Evolutionary conservation across 2,329 filamentous ascomycete species (phyloP).

Genomic region (Grosmannia serpens): DNA sequence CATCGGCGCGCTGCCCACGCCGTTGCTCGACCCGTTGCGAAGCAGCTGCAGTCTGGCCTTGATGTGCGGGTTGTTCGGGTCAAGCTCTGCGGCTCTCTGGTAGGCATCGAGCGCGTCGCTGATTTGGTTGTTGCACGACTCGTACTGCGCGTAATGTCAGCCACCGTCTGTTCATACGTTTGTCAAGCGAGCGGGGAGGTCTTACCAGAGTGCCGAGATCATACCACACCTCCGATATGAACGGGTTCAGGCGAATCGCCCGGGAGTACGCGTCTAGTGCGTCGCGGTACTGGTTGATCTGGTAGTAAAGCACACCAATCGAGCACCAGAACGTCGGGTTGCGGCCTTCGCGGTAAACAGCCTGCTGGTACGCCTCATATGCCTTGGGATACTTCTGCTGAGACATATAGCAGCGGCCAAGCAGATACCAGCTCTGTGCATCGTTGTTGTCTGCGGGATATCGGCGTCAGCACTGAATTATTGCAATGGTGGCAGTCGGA

Average conservation of each 20-base stretch:
- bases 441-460: conserved; percentile 65
- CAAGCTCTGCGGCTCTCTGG: conserved; percentile 84
- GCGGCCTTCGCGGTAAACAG: conserved; percentile 91
- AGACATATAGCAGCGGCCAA: conserved; percentile 98
- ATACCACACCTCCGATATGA: conserved; percentile 99
- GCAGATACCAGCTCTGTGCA: conserved; percentile 96
- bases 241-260: conserved; percentile 90
- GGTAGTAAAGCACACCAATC: conserved; percentile 96
- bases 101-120: conserved; percentile 94
- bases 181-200: neutral
- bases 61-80: conserved; percentile 88
- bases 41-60: conserved; percentile 87
- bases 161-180: neutral
- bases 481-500: conserved; percentile 6
- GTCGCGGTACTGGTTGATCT: conserved; percentile 98
- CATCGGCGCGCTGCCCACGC: conserved; percentile 65
- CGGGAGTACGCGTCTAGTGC: conserved; percentile 95
- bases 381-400: conserved; percentile 98
- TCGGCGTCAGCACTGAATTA: too few relatives aligned
- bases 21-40: conserved; percentile 65
- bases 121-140: conserved; percentile 98
- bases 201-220: conserved; percentile 88
- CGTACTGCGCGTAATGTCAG: conserved; percentile 49
- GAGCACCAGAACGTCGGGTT: conserved; percentile 99
- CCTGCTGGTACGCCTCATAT: conserved; percentile 97